A percentile compares a stretch with the other conserved stretches of the same genome.
These are phyloP conservation scores for Agastache rugosa DNA, from an alignment of 257 asterid species.

Conservation along the genomic window DNA sequence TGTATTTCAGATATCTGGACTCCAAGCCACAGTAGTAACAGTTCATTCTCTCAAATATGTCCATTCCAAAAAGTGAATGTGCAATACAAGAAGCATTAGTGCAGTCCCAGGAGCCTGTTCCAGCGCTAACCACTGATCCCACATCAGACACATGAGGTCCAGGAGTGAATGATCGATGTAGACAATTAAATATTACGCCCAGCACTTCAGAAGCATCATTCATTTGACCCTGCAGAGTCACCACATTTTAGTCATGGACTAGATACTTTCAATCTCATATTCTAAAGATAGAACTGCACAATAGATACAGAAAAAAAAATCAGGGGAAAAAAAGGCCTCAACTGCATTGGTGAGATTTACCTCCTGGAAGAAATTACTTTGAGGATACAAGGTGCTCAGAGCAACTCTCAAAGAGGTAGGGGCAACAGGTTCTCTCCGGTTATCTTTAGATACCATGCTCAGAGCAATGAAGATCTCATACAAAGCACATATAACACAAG, in stretches of 20 bases:
- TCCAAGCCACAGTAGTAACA: constrained; percentile 85
- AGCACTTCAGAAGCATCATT: constrained; percentile 98
- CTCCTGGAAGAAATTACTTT: constrained; percentile 94
- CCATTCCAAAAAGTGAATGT: constrained; percentile 93
- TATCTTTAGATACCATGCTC: constrained; percentile 58
- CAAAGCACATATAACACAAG: constrained; percentile 90
- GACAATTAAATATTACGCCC: constrained; percentile 86
- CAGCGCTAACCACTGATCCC: constrained; percentile 64
- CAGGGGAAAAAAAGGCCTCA: neutral
- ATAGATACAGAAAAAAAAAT: constrained; percentile 6
- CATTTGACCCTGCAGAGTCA: constrained; percentile 89
- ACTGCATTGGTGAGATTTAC: constrained; percentile 45
- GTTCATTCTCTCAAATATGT: constrained; percentile 83
- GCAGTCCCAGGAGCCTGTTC: constrained; percentile 82
- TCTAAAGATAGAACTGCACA: constrained; percentile 14
- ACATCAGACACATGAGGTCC: constrained; percentile 54
- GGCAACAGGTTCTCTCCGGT: constrained; percentile 73
- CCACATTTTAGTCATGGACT: constrained; percentile 12
- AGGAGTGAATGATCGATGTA: constrained; percentile 75
- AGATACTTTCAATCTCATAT: constrained; percentile 7
- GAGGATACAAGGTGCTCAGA: constrained; percentile 88
- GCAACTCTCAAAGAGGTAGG: constrained; percentile 91
- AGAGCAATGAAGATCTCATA: constrained; percentile 80
- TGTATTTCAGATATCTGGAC: constrained; percentile 87
- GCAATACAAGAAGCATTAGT: constrained; percentile 73